Percentiles rank a stretch among this genome's conserved stretches.
Conservation (phyloP, 768 basidiomycete species). For the Leccinum rimulosum region DNA sequence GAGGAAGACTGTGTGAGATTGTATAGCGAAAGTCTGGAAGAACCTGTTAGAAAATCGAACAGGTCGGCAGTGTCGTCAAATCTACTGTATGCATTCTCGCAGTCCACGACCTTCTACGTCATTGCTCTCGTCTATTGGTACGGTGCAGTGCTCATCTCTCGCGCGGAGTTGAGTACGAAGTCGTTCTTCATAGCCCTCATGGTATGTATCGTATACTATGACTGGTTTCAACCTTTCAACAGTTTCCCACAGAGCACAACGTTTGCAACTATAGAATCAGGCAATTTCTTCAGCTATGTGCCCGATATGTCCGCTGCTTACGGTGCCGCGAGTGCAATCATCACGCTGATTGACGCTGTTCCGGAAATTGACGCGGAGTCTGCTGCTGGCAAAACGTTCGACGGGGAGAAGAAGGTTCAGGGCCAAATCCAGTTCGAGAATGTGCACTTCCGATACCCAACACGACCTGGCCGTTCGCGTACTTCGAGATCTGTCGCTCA, state of each 20-base stretch:
- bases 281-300: constrained; percentile 80
- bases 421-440: constrained; percentile 77
- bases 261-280: constrained; percentile 85
- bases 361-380: constrained; percentile 84
- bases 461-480: constrained; percentile 79
- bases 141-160: constrained; percentile 61
- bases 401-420: constrained; percentile 36
- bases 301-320: constrained; percentile 87
- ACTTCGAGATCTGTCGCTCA: constrained; percentile 69
- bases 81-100: constrained; percentile 68
- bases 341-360: constrained; percentile 68
- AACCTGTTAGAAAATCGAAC: constrained; percentile 65
- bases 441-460: constrained; percentile 89
- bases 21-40: constrained; percentile 71
- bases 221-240: not conserved
- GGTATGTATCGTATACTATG: constrained; percentile 39
- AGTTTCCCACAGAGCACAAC: constrained; percentile 50
- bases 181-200: constrained; percentile 84
- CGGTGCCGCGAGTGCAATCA: constrained; percentile 69
- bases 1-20: constrained; percentile 75
- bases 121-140: constrained; percentile 86
- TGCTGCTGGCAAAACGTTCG: constrained; percentile 53
- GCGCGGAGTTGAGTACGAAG: constrained; percentile 33
- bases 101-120: constrained; percentile 73
- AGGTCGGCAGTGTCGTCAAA: constrained; percentile 63